These are phyloP conservation scores for Aspergillus cavernicola DNA, from an alignment of 495 filamentous ascomycete species.

Conservation along the genomic window DNA sequence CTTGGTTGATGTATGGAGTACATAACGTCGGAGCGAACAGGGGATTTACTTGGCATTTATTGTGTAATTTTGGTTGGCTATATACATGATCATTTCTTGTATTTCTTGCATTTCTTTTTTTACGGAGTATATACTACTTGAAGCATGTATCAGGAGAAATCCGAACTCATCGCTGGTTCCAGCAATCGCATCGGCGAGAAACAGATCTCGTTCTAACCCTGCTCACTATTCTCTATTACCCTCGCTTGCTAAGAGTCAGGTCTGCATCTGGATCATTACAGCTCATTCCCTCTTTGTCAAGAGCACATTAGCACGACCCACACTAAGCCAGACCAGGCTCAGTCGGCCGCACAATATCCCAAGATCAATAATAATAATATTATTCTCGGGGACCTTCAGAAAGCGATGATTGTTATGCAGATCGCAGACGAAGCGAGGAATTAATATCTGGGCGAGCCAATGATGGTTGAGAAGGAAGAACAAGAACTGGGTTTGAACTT, in stretches of 20 bases:
- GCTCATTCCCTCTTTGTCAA: constrained; percentile 3
- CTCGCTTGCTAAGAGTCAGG: background rate
- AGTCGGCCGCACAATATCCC: background rate
- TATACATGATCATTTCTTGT: background rate
- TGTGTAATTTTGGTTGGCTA: constrained; percentile 5
- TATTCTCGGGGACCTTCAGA: background rate
- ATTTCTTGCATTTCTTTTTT: background rate
- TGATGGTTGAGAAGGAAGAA: background rate
- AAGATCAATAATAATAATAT: background rate
- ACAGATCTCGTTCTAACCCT: background rate
- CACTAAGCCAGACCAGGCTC: constrained; percentile 1
- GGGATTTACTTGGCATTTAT: constrained; percentile 4
- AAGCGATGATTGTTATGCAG: background rate
- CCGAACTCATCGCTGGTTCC: background rate
- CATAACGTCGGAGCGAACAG: background rate
- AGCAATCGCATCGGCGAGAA: background rate
- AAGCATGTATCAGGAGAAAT: too few species aligned
- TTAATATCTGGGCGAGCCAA: background rate
- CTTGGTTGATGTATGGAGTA: constrained; percentile 4
- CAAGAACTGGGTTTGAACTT: background rate
- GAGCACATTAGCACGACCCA: constrained; percentile 1
- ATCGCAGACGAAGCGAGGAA: background rate
- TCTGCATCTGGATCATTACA: background rate
- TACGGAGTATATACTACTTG: background rate
- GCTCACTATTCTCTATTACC: background rate